Percentiles rank a stretch among this genome's conserved stretches.
Evolutionary conservation across 495 filamentous ascomycete genomes (phyloP).

Genomic region (Neurospora sp.): DNA sequence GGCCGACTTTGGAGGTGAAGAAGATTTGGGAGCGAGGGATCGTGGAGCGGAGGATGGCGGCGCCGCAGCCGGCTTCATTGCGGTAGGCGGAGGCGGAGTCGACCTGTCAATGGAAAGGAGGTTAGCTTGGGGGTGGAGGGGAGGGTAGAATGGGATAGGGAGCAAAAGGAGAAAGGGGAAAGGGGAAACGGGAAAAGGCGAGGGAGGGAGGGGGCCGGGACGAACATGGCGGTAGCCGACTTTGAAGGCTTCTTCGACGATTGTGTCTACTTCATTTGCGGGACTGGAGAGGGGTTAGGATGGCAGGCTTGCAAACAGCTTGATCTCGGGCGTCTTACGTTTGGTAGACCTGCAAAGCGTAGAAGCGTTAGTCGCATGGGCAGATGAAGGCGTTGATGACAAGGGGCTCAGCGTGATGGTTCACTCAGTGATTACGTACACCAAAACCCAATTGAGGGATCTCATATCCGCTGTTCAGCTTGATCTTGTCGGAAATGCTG

Average conservation of each 20-base stretch:
- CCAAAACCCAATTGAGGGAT: conserved; percentile 69
- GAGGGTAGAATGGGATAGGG: neutral
- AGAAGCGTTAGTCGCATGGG: neutral
- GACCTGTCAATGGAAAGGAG: conserved; percentile 29
- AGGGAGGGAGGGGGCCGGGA: neutral
- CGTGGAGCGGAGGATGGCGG: conserved; percentile 43
- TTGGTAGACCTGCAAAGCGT: conserved; percentile 53
- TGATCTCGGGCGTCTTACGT: conserved; percentile 35
- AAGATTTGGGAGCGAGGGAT: conserved; percentile 56
- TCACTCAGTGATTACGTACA: conserved; percentile 34
- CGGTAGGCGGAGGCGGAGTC: conserved; percentile 63
- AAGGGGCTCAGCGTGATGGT: neutral
- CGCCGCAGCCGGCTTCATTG: conserved; percentile 58
- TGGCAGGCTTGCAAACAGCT: conserved; percentile 22
- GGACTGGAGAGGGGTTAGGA: conserved; percentile 30
- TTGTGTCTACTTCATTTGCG: conserved; percentile 34
- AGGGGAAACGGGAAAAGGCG: neutral
- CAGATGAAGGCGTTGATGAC: neutral
- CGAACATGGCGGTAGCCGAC: conserved; percentile 63
- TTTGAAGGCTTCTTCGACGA: conserved; percentile 51
- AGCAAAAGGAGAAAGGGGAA: neutral
- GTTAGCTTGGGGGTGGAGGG: neutral
- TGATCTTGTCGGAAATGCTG: conserved; percentile 53
- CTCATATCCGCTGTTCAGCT: conserved; percentile 66
- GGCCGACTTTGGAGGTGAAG: conserved; percentile 63